phyloP scores from a whole-genome alignment of 202 grass and related monocot species.

The Musa balbisiana region DNA sequence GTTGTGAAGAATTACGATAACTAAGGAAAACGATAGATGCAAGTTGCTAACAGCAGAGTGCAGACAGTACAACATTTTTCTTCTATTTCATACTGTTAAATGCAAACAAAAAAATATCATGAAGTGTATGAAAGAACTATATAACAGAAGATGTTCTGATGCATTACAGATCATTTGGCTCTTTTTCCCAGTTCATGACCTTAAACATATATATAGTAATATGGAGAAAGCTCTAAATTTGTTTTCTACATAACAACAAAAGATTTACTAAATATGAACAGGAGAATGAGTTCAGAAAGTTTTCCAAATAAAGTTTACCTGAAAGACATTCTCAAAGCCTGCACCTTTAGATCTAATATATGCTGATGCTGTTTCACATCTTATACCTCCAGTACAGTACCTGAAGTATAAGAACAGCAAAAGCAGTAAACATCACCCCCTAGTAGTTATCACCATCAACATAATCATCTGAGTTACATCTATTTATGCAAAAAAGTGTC shows the following conservation, averaged over 20 bases:
- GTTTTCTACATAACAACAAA: background rate
- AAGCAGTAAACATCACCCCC: background rate
- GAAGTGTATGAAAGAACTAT: too few species aligned
- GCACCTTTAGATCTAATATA: constrained; percentile 88
- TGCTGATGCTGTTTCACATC: constrained; percentile 84
- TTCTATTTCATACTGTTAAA: too few species aligned
- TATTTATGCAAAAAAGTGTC: background rate
- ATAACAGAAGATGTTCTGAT: too few species aligned
- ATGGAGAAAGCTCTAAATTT: background rate
- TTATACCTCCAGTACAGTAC: constrained; percentile 87
- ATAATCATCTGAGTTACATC: background rate
- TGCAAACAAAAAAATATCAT: too few species aligned
- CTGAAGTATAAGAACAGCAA: constrained; percentile 27
- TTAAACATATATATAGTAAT: background rate
- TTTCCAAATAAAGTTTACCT: constrained; percentile 29
- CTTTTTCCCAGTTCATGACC: background rate
- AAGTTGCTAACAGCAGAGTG: too few species aligned
- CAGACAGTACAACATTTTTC: too few species aligned
- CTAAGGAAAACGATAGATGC: too few species aligned
- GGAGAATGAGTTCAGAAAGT: background rate
- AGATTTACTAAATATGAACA: background rate
- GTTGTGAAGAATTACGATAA: too few species aligned
- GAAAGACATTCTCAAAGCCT: constrained; percentile 85
- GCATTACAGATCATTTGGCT: too few species aligned
- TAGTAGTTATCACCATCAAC: background rate